Conservation (phyloP, 805 yeast species). For the Ogataea pini region DNA sequence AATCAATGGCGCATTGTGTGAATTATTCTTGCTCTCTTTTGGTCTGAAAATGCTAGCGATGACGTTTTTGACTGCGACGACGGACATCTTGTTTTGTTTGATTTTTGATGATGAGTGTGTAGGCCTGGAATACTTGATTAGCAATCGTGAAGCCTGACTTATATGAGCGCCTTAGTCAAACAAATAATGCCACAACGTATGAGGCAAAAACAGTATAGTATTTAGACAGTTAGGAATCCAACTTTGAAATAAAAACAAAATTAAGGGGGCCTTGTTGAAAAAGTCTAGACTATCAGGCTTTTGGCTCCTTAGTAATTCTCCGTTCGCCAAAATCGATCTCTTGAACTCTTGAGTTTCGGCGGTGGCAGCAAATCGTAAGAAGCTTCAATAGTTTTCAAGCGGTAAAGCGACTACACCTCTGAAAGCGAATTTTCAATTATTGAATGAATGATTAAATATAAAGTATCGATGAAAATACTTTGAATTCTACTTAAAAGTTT, state of each 20-base stretch:
- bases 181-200: neutral
- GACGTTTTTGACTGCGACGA: conserved; percentile 19
- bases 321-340: no score
- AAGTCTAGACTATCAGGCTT: neutral
- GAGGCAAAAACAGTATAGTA: no score
- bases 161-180: neutral
- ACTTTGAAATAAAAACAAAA: no score
- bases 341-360: neutral
- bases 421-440: neutral
- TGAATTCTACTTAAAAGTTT: neutral
- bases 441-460: neutral
- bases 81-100: conserved; percentile 12
- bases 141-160: no score
- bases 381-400: neutral
- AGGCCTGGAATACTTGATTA: no score
- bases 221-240: no score
- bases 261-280: no score
- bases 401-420: neutral
- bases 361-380: neutral
- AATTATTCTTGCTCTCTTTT: neutral
- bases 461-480: neutral
- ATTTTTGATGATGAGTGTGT: neutral
- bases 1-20: conserved; percentile 9
- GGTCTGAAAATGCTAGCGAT: conserved; percentile 1
- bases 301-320: neutral